phyloP scores from a whole-genome alignment of 2,329 filamentous ascomycete genomes.

The Teratosphaeria nubilosa region DNA sequence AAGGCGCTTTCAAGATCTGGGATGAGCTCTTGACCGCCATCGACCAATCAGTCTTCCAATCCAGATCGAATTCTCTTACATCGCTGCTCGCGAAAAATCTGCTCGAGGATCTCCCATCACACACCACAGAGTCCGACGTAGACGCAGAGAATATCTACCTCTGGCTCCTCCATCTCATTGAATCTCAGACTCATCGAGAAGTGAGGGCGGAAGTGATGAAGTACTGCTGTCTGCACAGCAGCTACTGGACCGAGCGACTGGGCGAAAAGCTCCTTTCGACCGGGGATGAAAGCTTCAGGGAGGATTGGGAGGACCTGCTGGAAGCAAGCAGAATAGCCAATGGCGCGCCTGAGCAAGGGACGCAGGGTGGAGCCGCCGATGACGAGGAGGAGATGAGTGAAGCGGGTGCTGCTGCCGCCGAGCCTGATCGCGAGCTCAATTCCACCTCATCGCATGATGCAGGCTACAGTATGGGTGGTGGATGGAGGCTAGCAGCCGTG shows the following conservation, averaged over 20 bases:
- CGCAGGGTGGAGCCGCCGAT: neutral
- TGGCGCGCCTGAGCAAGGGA: neutral
- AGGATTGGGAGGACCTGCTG: constrained; percentile 25
- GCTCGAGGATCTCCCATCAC: constrained; percentile 14
- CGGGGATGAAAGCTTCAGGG: constrained; percentile 13
- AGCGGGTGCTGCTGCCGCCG: neutral
- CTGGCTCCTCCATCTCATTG: constrained; percentile 42
- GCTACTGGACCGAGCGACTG: constrained; percentile 28
- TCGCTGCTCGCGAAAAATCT: constrained; percentile 30
- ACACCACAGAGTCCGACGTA: constrained; percentile 12
- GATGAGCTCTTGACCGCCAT: constrained; percentile 29
- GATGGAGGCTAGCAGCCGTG: constrained; percentile 1
- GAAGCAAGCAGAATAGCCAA: constrained; percentile 18
- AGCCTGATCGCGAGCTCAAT: neutral
- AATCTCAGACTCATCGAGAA: constrained; percentile 18
- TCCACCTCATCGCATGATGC: neutral
- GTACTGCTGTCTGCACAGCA: constrained; percentile 28
- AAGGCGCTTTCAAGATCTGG: constrained; percentile 38
- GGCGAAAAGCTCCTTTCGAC: constrained; percentile 24
- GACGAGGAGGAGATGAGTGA: neutral
- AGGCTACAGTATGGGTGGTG: neutral
- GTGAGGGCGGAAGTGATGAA: constrained; percentile 17
- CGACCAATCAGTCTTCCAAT: neutral
- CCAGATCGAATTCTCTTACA: constrained; percentile 26
- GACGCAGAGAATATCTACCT: constrained; percentile 34